A percentile compares a stretch with the other conserved stretches of the same genome.
Conservation (phyloP, 768 basidiomycete species). For the Boletus tylopilopsis region DNA sequence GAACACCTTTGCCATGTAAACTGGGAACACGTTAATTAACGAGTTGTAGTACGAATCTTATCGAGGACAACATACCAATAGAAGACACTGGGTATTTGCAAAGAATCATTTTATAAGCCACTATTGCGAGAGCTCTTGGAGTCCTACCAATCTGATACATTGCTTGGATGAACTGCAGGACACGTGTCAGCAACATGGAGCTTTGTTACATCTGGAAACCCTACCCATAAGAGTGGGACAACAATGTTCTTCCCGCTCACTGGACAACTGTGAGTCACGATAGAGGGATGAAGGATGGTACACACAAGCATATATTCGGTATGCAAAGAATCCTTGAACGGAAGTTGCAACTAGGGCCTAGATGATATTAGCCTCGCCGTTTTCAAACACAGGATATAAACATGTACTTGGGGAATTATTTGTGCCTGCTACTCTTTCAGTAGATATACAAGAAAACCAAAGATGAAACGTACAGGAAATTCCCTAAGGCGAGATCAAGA, state of each 20-base stretch:
- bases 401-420: not conserved
- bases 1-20: too few relatives aligned
- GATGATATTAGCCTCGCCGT: not conserved
- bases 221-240: not conserved
- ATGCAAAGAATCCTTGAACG: not conserved
- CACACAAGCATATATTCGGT: conserved; percentile 1
- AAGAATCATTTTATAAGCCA: too few relatives aligned
- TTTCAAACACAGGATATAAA: not conserved
- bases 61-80: too few relatives aligned
- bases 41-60: too few relatives aligned
- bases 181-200: not conserved
- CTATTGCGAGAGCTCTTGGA: too few relatives aligned
- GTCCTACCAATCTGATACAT: not conserved
- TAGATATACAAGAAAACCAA: not conserved
- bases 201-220: not conserved
- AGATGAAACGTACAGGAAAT: not conserved
- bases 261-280: not conserved
- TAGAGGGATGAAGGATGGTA: not conserved
- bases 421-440: not conserved
- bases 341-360: not conserved
- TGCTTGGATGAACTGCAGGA: not conserved
- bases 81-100: too few relatives aligned
- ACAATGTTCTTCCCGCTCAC: not conserved
- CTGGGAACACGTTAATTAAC: too few relatives aligned
- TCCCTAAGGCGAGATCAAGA: not conserved